A percentile compares a stretch with the other conserved stretches of the same genome.
These are phyloP conservation scores for Penicillium cosmopolitanum DNA, from an alignment of 495 filamentous ascomycete species.

Conservation along the genomic window DNA sequence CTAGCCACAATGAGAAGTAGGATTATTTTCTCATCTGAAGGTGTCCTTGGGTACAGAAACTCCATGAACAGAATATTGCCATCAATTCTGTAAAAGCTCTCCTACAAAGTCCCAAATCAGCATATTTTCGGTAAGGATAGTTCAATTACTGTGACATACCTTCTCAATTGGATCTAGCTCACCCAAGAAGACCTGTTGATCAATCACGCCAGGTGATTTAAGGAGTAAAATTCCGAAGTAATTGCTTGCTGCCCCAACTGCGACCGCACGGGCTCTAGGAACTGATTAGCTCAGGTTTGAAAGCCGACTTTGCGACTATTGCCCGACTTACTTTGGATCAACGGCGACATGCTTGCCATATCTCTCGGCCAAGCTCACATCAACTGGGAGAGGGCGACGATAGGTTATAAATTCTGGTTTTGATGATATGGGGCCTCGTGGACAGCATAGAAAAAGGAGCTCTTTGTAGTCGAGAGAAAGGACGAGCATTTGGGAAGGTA, in stretches of 20 bases:
- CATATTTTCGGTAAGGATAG: conserved; percentile 48
- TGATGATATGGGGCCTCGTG: conserved; percentile 26
- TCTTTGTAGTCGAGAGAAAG: conserved; percentile 71
- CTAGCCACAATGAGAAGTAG: conserved; percentile 72
- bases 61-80: conserved; percentile 84
- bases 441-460: conserved; percentile 71
- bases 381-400: conserved; percentile 58
- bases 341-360: conserved; percentile 81
- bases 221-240: conserved; percentile 61
- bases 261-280: conserved; percentile 64
- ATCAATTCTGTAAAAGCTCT: conserved; percentile 61
- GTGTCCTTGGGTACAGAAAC: conserved; percentile 73
- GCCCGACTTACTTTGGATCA: conserved; percentile 66
- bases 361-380: conserved; percentile 56
- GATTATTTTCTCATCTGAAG: conserved; percentile 67
- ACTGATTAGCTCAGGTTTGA: conserved; percentile 14
- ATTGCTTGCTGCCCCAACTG: conserved; percentile 62
- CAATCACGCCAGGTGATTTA: conserved; percentile 32
- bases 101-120: conserved; percentile 27
- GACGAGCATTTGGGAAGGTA: conserved; percentile 78
- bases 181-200: conserved; percentile 38
- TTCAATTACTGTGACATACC: conserved; percentile 55
- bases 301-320: neutral
- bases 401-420: conserved; percentile 62
- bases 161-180: conserved; percentile 40